Evolutionary conservation across 768 basidiomycete species (phyloP).

Genomic region (Pleurotus salmoneostramineus): DNA sequence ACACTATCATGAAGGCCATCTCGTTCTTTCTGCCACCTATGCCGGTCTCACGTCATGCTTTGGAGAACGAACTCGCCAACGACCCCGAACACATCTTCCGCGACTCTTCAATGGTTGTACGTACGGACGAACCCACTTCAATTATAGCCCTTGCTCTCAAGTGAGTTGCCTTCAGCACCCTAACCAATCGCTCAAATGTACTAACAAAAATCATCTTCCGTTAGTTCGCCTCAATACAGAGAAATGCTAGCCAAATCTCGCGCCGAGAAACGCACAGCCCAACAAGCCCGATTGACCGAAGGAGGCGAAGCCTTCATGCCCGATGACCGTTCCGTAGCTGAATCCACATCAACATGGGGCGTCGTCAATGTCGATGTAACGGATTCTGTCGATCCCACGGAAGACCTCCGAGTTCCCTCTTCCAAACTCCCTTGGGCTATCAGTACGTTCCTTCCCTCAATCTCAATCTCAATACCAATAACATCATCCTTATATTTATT

Average conservation of each 20-base stretch:
- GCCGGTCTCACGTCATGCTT: conserved; percentile 43
- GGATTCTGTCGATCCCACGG: conserved; percentile 66
- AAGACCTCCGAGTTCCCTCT: conserved; percentile 71
- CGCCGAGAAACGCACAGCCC: conserved; percentile 67
- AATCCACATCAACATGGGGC: conserved; percentile 89
- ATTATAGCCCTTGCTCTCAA: conserved; percentile 94
- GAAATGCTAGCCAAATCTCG: conserved; percentile 77
- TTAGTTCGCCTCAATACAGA: conserved; percentile 76
- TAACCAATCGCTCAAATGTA: not conserved
- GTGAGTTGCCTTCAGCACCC: conserved; percentile 36
- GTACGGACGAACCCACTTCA: conserved; percentile 96
- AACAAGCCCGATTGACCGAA: conserved; percentile 55
- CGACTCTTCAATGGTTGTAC: conserved; percentile 90
- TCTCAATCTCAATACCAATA: not conserved
- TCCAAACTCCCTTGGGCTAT: conserved; percentile 81
- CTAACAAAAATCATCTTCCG: conserved; percentile 3
- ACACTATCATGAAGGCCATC: conserved; percentile 77
- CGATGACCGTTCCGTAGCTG: conserved; percentile 77
- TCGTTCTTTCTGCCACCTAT: conserved; percentile 78
- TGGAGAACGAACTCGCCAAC: conserved; percentile 50
- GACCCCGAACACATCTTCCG: conserved; percentile 93
- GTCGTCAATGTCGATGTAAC: conserved; percentile 78
- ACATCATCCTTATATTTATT: too few species aligned
- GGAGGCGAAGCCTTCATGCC: conserved; percentile 90
- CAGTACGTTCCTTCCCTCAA: conserved; percentile 41